A percentile compares a stretch with the other conserved stretches of the same genome.
These are phyloP conservation scores for Xylaria sp. DNA, from an alignment of 2,329 filamentous ascomycete genomes.

Conservation along the genomic window DNA sequence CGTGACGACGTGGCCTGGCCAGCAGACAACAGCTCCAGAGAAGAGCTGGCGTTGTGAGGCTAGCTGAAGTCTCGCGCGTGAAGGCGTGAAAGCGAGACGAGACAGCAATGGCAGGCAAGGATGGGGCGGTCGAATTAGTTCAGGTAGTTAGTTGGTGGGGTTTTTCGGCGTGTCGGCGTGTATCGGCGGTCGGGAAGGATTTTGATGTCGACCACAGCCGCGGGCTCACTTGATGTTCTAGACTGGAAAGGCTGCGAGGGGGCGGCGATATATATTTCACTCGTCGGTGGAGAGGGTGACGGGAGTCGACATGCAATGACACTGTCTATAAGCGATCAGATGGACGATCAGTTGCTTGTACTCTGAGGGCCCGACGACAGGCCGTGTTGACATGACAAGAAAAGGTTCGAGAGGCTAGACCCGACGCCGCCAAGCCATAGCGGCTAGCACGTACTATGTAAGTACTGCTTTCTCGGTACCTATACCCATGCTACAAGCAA, in stretches of 20 bases:
- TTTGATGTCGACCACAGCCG: constrained; percentile 31
- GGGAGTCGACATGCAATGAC: constrained; percentile 20
- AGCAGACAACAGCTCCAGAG: constrained; percentile 17
- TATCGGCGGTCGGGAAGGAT: constrained; percentile 6
- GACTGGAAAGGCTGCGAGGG: constrained; percentile 35
- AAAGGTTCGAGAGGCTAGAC: constrained; percentile 29
- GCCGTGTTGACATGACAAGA: constrained; percentile 13
- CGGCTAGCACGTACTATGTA: constrained; percentile 3
- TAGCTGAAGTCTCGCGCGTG: constrained; percentile 21
- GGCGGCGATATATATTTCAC: constrained; percentile 34
- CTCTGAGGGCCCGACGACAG: constrained; percentile 14
- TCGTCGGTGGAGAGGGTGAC: constrained; percentile 21
- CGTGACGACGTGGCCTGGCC: constrained; percentile 7
- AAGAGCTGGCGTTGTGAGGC: constrained; percentile 5
- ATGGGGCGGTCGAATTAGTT: not conserved
- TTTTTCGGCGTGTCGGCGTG: constrained; percentile 28
- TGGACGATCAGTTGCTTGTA: constrained; percentile 19
- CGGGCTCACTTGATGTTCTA: constrained; percentile 25
- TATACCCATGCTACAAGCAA: not conserved
- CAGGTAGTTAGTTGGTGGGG: not conserved
- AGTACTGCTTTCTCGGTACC: not conserved
- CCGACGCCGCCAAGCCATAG: constrained; percentile 29
- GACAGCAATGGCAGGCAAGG: constrained; percentile 22
- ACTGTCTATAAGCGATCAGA: constrained; percentile 30
- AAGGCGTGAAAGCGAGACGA: constrained; percentile 12